A percentile compares a stretch with the other conserved stretches of the same genome.
phyloP scores from a whole-genome alignment of 768 basidiomycete genomes.

The Cyclocybe cylindracea region DNA sequence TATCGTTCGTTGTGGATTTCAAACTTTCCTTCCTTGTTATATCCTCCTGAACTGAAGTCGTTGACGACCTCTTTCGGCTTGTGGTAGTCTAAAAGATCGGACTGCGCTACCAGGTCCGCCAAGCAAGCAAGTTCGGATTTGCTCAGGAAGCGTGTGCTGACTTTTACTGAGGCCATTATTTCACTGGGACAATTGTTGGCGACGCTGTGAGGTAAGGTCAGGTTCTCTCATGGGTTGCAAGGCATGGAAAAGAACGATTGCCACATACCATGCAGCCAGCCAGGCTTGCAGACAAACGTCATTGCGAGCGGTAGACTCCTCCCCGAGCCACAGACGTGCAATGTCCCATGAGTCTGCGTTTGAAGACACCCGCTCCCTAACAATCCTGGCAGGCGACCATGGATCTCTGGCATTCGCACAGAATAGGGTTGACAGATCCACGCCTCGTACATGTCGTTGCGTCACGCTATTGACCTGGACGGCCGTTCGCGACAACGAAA shows the following conservation, averaged over 20 bases:
- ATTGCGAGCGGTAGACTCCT: constrained; percentile 12
- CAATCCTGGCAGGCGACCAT: constrained; percentile 26
- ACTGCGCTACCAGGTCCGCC: constrained; percentile 28
- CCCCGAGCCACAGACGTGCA: constrained; percentile 30
- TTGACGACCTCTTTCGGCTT: constrained; percentile 32
- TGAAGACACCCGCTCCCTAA: constrained; percentile 15
- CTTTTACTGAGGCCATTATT: constrained; percentile 6
- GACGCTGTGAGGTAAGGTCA: constrained; percentile 19
- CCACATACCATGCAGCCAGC: constrained; percentile 35
- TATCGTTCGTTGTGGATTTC: constrained; percentile 39
- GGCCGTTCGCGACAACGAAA: constrained; percentile 36
- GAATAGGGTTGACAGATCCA: constrained; percentile 37
- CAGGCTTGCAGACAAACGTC: constrained; percentile 39
- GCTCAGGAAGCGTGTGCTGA: constrained; percentile 22
- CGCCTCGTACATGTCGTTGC: constrained; percentile 28
- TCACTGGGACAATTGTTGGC: constrained; percentile 10
- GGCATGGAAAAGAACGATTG: background rate
- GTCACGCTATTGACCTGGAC: constrained; percentile 29
- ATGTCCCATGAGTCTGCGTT: constrained; percentile 16
- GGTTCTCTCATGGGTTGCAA: background rate
- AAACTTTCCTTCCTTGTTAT: constrained; percentile 27
- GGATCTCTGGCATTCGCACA: constrained; percentile 18
- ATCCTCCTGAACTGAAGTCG: constrained; percentile 30
- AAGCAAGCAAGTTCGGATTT: constrained; percentile 30
- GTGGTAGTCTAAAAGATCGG: constrained; percentile 30